Percentiles rank a stretch among this genome's conserved stretches.
These are phyloP conservation scores for Globisporangium rhizosaccharum DNA, from an alignment of 352 stramenopile genomes.

Conservation along the genomic window DNA sequence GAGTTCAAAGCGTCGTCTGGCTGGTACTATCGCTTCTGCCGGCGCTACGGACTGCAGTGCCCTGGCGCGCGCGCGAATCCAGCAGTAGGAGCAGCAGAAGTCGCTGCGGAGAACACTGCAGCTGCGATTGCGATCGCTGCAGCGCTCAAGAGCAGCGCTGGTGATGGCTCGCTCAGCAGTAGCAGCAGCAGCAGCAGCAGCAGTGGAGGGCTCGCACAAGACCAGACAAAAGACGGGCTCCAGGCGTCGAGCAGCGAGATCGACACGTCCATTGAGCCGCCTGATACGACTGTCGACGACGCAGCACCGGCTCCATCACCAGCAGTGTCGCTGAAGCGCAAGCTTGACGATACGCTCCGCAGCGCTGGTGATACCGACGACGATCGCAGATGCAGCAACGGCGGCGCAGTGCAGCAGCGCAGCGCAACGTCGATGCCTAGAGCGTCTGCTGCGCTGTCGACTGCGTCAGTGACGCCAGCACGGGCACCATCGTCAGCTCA, in stretches of 20 bases:
- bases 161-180: too few species aligned
- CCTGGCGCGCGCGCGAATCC: not conserved
- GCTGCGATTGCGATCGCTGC: not conserved
- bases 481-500: not conserved
- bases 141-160: too few species aligned
- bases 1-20: constrained; percentile 50
- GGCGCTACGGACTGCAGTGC: constrained; percentile 30
- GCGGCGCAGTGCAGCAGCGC: not conserved
- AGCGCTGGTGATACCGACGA: not conserved
- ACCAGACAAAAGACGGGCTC: too few species aligned
- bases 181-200: too few species aligned
- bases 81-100: too few species aligned
- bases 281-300: not conserved
- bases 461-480: not conserved
- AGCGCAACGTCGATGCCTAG: not conserved
- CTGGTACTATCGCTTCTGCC: constrained; percentile 53
- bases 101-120: not conserved
- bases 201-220: too few species aligned
- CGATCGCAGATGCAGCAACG: not conserved
- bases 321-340: constrained; percentile 8
- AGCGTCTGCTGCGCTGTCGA: not conserved
- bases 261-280: not conserved
- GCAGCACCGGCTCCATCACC: not conserved
- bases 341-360: constrained; percentile 1
- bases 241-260: not conserved